These are phyloP conservation scores for Fraxinus excelsior DNA, from an alignment of 257 asterid species.

Conservation along the genomic window DNA sequence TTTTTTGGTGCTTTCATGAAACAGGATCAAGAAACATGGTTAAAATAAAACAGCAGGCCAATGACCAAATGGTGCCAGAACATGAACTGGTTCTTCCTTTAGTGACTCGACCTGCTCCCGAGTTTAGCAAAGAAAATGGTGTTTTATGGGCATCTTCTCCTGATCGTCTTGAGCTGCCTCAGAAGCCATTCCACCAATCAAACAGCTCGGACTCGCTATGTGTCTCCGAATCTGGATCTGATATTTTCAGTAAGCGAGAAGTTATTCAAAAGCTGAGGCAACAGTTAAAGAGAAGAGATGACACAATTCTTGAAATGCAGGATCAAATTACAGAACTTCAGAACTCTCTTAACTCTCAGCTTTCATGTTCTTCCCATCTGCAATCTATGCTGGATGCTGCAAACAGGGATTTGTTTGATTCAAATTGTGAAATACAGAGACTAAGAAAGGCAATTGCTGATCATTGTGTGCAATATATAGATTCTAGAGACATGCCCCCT, in stretches of 20 bases:
- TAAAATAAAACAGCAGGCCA: slow-evolving; percentile 59
- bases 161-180: slow-evolving; percentile 78
- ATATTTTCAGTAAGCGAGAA: slow-evolving; percentile 79
- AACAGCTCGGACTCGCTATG: slow-evolving; percentile 92
- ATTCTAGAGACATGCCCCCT: slow-evolving; percentile 48
- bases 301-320: slow-evolving; percentile 90
- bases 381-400: slow-evolving; percentile 75
- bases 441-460: slow-evolving; percentile 83
- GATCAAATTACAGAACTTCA: slow-evolving; percentile 79
- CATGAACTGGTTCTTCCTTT: slow-evolving; percentile 70
- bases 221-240: slow-evolving; percentile 91
- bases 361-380: slow-evolving; percentile 69
- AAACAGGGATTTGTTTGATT: slow-evolving; percentile 71
- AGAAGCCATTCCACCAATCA: slow-evolving; percentile 82
- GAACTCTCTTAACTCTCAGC: slow-evolving; percentile 51
- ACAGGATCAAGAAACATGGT: slow-evolving; percentile 55
- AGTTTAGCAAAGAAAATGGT: slow-evolving; percentile 68
- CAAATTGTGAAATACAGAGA: slow-evolving; percentile 86
- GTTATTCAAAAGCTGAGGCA: slow-evolving; percentile 89
- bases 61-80: slow-evolving; percentile 53
- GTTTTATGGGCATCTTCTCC: slow-evolving; percentile 79
- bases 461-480: slow-evolving; percentile 61
- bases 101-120: slow-evolving; percentile 59
- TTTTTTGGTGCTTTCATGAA: slow-evolving; percentile 2
- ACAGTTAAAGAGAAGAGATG: slow-evolving; percentile 90